Conservation (phyloP, 2,329 filamentous ascomycete genomes). For the Emergomyces orientalis region DNA sequence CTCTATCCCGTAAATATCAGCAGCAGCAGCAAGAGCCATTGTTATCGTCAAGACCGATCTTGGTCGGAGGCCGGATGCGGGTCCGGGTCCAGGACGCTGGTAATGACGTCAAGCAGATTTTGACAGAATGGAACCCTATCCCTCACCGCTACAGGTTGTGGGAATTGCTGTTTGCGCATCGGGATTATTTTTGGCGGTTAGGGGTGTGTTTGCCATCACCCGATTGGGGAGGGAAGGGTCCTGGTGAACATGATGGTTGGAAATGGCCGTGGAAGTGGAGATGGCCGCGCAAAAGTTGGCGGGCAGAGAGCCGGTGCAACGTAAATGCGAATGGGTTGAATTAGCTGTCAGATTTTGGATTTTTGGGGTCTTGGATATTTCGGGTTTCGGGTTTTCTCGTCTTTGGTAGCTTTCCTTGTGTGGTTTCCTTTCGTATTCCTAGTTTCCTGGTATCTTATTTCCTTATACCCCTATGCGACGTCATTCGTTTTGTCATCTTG, state of each 20-base stretch:
- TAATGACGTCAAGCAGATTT: slow-evolving; percentile 9
- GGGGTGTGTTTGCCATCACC: slow-evolving; percentile 70
- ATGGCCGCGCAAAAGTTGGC: slow-evolving; percentile 10
- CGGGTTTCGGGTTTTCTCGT: neutral
- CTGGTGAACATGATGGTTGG: neutral
- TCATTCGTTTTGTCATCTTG: neutral
- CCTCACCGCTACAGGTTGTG: slow-evolving; percentile 64
- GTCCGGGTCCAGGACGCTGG: slow-evolving; percentile 21
- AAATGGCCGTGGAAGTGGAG: slow-evolving; percentile 9
- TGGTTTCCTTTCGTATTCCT: neutral
- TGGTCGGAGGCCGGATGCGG: slow-evolving; percentile 16
- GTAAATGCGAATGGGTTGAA: neutral
- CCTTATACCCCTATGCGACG: neutral
- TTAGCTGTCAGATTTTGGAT: neutral
- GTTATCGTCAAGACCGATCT: slow-evolving; percentile 18
- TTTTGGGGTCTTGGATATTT: neutral
- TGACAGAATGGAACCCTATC: slow-evolving; percentile 28
- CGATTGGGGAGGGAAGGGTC: slow-evolving; percentile 6
- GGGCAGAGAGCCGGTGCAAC: neutral
- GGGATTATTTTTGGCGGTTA: slow-evolving; percentile 93
- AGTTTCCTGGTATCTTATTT: neutral
- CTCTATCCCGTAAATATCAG: neutral
- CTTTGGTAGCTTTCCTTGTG: neutral
- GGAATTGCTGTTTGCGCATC: slow-evolving; percentile 85
- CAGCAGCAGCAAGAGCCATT: slow-evolving; percentile 5